A percentile compares a stretch with the other conserved stretches of the same genome.
Evolutionary conservation across 441 rosid species (phyloP).

Genomic region (Erysimum cheiri): DNA sequence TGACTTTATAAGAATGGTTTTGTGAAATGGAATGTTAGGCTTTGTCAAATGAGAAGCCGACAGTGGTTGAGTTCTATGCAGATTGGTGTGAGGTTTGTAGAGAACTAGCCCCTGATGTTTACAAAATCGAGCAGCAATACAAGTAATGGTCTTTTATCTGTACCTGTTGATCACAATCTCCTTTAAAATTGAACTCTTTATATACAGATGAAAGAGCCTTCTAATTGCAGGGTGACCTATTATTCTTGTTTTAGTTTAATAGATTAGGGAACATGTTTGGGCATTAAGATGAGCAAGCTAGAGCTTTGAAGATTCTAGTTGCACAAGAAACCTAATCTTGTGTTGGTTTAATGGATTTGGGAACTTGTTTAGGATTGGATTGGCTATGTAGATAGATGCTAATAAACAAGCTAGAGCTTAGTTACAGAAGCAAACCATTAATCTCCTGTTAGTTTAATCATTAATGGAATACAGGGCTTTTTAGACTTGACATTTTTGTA

Average conservation of each 20-base stretch:
- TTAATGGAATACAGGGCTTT: not conserved
- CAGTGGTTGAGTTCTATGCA: slow-evolving; percentile 94
- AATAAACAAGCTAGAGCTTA: slow-evolving; percentile 1
- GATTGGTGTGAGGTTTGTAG: slow-evolving; percentile 99
- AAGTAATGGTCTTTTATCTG: slow-evolving; percentile 52
- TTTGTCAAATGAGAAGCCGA: slow-evolving; percentile 89
- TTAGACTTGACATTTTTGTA: not conserved
- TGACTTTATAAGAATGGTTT: not conserved
- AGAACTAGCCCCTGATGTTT: slow-evolving; percentile 94
- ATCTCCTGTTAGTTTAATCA: not conserved
- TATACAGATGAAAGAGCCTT: not conserved
- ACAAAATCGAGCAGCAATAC: slow-evolving; percentile 90
- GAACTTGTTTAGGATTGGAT: not conserved
- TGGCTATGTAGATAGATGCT: slow-evolving; percentile 2
- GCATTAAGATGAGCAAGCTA: not conserved
- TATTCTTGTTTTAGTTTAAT: slow-evolving; percentile 9
- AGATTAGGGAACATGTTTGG: not conserved
- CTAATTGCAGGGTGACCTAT: not conserved
- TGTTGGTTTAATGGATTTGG: not conserved
- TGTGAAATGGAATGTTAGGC: slow-evolving; percentile 55
- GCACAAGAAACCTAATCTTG: not conserved
- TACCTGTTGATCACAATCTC: not conserved
- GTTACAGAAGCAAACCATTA: slow-evolving; percentile 4
- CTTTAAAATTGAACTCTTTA: not conserved
- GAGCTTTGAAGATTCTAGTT: not conserved